These are phyloP conservation scores for Silene coronaria DNA, from an alignment of 179 eudicot species.

Conservation along the genomic window DNA sequence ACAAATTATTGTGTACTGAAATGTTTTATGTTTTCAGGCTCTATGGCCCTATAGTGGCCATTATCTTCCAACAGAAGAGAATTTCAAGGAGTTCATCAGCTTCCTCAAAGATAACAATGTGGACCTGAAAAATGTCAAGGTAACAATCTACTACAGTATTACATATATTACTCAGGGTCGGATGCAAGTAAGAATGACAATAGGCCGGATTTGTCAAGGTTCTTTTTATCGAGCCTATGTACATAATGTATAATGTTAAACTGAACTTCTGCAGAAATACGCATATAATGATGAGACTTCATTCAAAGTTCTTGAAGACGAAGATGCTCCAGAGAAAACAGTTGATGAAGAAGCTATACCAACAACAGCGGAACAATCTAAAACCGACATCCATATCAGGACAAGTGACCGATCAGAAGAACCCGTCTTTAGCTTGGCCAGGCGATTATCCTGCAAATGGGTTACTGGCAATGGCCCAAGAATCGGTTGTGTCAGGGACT, in stretches of 20 bases:
- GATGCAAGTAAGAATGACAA: too few relatives aligned
- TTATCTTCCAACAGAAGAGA: conserved; percentile 90
- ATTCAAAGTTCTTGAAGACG: conserved; percentile 30
- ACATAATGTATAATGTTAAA: background rate
- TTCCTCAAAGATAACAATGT: conserved; percentile 69
- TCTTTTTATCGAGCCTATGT: background rate
- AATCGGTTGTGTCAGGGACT: conserved; percentile 62
- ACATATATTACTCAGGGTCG: too few relatives aligned
- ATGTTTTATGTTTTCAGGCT: conserved; percentile 42
- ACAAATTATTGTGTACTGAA: background rate
- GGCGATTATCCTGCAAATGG: conserved; percentile 55
- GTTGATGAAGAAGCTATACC: conserved; percentile 13
- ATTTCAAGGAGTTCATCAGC: conserved; percentile 71
- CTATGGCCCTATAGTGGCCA: conserved; percentile 96
- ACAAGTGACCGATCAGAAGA: conserved; percentile 12
- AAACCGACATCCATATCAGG: background rate
- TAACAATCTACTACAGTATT: too few relatives aligned
- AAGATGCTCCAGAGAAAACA: conserved; percentile 20
- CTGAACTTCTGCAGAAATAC: conserved; percentile 45
- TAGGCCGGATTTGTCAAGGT: too few relatives aligned
- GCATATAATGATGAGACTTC: conserved; percentile 59
- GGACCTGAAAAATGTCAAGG: conserved; percentile 79
- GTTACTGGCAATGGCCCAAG: conserved; percentile 54
- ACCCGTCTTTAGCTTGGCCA: conserved; percentile 29
- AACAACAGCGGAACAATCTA: conserved; percentile 10